Percentiles rank a stretch among this genome's conserved stretches.
These are phyloP conservation scores for Balakata baccata DNA, from an alignment of 345 rosid species.

Conservation along the genomic window DNA sequence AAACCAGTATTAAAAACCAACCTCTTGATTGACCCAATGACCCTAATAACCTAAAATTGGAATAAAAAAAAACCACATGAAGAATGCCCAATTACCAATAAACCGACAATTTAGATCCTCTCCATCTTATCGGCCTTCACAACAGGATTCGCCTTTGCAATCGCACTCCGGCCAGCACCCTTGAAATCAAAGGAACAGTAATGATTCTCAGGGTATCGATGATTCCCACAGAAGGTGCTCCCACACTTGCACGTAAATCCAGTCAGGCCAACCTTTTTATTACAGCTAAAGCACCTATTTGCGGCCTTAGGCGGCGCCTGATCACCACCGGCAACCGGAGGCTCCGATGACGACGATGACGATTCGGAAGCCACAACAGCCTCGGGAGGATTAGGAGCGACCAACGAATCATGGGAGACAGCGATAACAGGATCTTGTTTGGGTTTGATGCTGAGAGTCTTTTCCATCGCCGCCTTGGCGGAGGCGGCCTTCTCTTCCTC, in stretches of 20 bases:
- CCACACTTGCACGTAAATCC: constrained; percentile 85
- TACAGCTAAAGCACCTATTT: constrained; percentile 62
- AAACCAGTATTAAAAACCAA: constrained; percentile 11
- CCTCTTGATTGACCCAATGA: background rate
- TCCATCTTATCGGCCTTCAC: constrained; percentile 72
- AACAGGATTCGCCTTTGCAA: constrained; percentile 73
- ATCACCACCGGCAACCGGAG: background rate
- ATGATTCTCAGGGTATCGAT: constrained; percentile 83
- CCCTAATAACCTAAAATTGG: constrained; percentile 1
- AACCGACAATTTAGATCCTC: constrained; percentile 43
- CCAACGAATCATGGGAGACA: background rate
- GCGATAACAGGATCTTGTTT: constrained; percentile 16
- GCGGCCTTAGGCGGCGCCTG: constrained; percentile 24
- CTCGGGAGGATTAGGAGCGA: background rate
- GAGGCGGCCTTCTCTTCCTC: constrained; percentile 56
- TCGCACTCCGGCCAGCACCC: constrained; percentile 53
- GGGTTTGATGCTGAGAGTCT: constrained; percentile 41
- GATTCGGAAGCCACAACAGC: constrained; percentile 11
- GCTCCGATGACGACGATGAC: constrained; percentile 10
- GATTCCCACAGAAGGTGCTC: constrained; percentile 63
- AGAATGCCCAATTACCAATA: constrained; percentile 6
- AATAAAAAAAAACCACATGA: background rate
- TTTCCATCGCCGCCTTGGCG: constrained; percentile 62
- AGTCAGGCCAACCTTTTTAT: constrained; percentile 74
- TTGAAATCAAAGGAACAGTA: constrained; percentile 75